A percentile compares a stretch with the other conserved stretches of the same genome.
Evolutionary conservation across 108 stramenopile species (phyloP).

Genomic region (Pseudonitzschia multistriata): DNA sequence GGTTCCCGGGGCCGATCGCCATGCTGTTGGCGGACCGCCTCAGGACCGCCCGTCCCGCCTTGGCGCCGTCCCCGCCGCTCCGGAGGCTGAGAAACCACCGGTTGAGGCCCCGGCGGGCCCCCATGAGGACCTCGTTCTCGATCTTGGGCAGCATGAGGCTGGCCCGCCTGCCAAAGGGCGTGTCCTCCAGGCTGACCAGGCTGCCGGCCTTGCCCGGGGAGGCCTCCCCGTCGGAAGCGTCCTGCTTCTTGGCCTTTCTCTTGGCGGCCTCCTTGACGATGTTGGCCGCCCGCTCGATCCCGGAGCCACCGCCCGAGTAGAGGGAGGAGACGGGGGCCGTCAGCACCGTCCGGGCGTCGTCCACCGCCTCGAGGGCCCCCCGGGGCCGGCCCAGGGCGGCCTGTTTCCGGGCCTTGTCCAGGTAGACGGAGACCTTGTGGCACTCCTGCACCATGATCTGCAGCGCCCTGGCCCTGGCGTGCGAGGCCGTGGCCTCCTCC

Average conservation of each 20-base stretch:
- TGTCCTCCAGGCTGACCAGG: slow-evolving; percentile 67
- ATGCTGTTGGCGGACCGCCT: slow-evolving; percentile 67
- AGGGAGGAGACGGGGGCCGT: slow-evolving; percentile 68
- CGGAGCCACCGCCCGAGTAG: slow-evolving; percentile 25
- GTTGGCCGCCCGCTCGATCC: slow-evolving; percentile 32
- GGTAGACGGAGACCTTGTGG: slow-evolving; percentile 66
- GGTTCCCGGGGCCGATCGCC: slow-evolving; percentile 65
- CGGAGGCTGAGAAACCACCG: slow-evolving; percentile 82
- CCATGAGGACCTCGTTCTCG: slow-evolving; percentile 86
- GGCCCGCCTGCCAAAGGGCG: slow-evolving; percentile 84
- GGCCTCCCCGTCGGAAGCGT: not conserved
- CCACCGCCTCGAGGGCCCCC: slow-evolving; percentile 81
- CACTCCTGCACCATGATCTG: slow-evolving; percentile 75
- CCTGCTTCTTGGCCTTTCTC: slow-evolving; percentile 19
- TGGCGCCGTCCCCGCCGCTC: slow-evolving; percentile 88
- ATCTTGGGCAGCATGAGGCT: slow-evolving; percentile 84
- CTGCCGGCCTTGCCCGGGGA: slow-evolving; percentile 18
- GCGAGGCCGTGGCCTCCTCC: slow-evolving; percentile 58
- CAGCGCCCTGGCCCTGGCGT: slow-evolving; percentile 68
- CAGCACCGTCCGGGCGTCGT: slow-evolving; percentile 77
- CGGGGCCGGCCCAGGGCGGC: slow-evolving; percentile 77
- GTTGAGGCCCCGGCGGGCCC: slow-evolving; percentile 77
- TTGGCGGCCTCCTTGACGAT: slow-evolving; percentile 27
- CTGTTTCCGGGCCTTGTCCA: slow-evolving; percentile 75
- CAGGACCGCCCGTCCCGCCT: slow-evolving; percentile 82